phyloP scores from a whole-genome alignment of 2,329 filamentous ascomycete species.

The Botrytis pseudocinerea region DNA sequence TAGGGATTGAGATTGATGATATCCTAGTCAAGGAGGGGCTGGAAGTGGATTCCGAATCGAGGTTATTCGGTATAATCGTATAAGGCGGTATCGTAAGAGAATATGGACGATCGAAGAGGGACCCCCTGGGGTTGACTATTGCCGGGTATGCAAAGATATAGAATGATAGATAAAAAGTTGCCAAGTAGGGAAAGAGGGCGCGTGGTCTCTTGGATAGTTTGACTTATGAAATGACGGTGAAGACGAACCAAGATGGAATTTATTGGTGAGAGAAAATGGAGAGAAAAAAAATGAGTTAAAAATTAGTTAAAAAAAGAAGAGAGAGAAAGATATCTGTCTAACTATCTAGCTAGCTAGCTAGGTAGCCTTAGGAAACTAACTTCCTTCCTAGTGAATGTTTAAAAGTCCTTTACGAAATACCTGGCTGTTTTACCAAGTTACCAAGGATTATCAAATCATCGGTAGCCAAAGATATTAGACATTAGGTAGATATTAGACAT shows the following conservation, averaged over 20 bases:
- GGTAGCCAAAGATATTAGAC: not conserved
- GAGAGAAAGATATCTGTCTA: not conserved
- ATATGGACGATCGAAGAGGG: not conserved
- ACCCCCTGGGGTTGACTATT: not conserved
- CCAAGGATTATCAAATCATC: not conserved
- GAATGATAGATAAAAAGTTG: slow-evolving; percentile 14
- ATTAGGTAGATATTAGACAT: no score
- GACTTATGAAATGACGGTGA: slow-evolving; percentile 18
- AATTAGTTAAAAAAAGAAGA: not conserved
- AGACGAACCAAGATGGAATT: not conserved
- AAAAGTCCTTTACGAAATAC: not conserved
- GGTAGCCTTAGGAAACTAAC: not conserved
- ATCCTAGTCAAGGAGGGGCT: slow-evolving; percentile 20
- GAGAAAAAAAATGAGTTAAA: not conserved
- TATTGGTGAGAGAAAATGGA: not conserved
- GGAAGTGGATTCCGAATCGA: slow-evolving; percentile 19
- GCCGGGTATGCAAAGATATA: not conserved
- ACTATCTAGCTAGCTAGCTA: not conserved
- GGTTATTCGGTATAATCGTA: not conserved
- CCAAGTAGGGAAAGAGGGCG: slow-evolving; percentile 14
- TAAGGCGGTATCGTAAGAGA: slow-evolving; percentile 13
- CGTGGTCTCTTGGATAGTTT: not conserved
- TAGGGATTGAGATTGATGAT: not conserved
- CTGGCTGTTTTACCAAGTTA: not conserved
- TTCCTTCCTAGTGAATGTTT: slow-evolving; percentile 5